Base-by-base conservation (phyloP, 805 yeast genomes). In the Kodamaea lidongshanica region DNA sequence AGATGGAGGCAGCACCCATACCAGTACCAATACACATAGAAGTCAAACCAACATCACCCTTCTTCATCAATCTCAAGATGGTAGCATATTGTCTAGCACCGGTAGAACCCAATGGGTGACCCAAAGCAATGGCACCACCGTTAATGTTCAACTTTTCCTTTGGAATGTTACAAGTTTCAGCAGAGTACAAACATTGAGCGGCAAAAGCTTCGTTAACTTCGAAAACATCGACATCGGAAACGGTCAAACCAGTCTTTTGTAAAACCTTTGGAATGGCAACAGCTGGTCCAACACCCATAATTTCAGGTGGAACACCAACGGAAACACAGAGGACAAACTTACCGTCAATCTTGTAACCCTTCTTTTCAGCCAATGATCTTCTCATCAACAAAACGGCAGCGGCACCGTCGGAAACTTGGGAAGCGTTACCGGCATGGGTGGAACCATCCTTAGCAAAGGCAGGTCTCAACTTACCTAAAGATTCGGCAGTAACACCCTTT, bases 21-120 rank as follows among this genome's bases (percentile, higher is more conserved):
- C 97, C 97, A 19, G 96, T 86, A 49, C 97, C 97, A 42, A 89
- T 79, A 67, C 97, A 89, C 97, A 89, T 89, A 41, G 94, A 81
- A 8, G 94, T 83, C 31, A 89, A 79, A 42, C 97, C 97, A 41
- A 87, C 61, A 64, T 87, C 77, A 38, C 89, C 94, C 16, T 72
- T 54, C 56, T 79, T 61, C 48, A 88, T 70, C 64, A 86, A 89
- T 47, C 88, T 72, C 54, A 89, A 59, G 38, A 89, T 59, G 4
- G 97, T 89, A 25, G 96, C 88, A 30, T 85, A 71, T 64, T 88
- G 96, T 58, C 97, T 79, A 8, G 96, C 87, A 52, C 94, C 94
- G 28, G 56, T 51, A 31, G 57, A 51, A 38, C 70, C 70, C 46
- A 64, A 61, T 36, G 97, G 97, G 60, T 88, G 97, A 12, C 97